A percentile compares a stretch with the other conserved stretches of the same genome.
phyloP scores from a whole-genome alignment of 108 stramenopile species.

The Skeletonema grethae region DNA sequence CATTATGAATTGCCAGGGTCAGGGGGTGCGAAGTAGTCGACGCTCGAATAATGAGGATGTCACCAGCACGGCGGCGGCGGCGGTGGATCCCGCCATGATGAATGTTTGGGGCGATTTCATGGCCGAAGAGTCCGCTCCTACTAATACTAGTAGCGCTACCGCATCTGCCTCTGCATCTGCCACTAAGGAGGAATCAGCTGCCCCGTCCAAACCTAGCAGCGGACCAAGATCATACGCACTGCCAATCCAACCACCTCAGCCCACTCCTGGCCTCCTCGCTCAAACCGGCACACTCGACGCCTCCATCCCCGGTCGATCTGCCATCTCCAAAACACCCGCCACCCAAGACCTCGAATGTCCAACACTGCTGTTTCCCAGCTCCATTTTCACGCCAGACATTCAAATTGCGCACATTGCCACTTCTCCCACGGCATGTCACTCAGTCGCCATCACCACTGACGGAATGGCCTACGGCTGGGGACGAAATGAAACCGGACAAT shows the following conservation, averaged over 20 bases:
- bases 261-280: constrained; percentile 56
- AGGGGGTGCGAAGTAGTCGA: constrained; percentile 51
- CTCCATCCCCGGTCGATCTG: constrained; percentile 41
- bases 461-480: constrained; percentile 87
- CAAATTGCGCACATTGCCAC: constrained; percentile 59
- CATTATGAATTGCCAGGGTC: constrained; percentile 77
- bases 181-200: constrained; percentile 8
- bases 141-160: neutral
- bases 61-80: constrained; percentile 15
- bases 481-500: constrained; percentile 66
- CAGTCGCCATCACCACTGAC: constrained; percentile 63
- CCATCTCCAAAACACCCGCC: constrained; percentile 21
- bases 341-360: constrained; percentile 60
- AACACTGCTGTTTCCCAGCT: constrained; percentile 42
- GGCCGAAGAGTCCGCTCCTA: constrained; percentile 64
- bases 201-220: constrained; percentile 3
- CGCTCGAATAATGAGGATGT: constrained; percentile 2
- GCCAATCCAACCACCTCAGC: constrained; percentile 23
- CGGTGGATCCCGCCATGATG: constrained; percentile 49
- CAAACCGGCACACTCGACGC: constrained; percentile 88
- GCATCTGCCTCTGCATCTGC: neutral
- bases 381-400: constrained; percentile 37
- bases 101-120: constrained; percentile 89
- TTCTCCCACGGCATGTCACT: constrained; percentile 69
- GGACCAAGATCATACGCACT: constrained; percentile 40